Evolutionary conservation across 257 asterid genomes (phyloP), one percentile per base, ranked within the genome.

Genomic region (Nicotiana obtusifolia): DNA sequence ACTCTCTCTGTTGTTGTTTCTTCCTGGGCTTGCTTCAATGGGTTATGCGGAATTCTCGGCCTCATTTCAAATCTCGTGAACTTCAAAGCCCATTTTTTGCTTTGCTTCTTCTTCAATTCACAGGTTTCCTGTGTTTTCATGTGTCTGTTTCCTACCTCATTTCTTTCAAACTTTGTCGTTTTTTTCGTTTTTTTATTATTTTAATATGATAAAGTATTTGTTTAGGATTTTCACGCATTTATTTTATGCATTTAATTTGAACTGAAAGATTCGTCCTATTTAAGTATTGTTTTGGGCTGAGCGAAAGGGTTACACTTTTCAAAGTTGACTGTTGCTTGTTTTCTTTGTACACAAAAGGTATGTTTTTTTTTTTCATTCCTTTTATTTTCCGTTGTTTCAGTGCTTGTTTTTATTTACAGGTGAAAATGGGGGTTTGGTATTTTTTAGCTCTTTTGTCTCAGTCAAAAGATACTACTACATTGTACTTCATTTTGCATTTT

Each of bases 121-220:
- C 97, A 84, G 91, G 90, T 90, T 83, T 91, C 83, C 83, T 87
- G 91, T 86, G 90, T 87, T 86, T 87, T 80, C 81, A 64, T 81
- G 82, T 77, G 83, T 49, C 33, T 84, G 76, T 76, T 75, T 81
- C 53, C 76, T 54, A 57, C 66, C 78, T 62, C 67, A 81, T 76
- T 84, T 88, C 77, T 87, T 90, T 47, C 62, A 75, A 77, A 84
- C 76, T n/a, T 87, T 87, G 89, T 86, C 91, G 79, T 85, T 76
- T 87, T 86, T 80, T 56, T 24, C 71, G 60, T 86, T 89, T 89
- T 87, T 90, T 49, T 49, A 88, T 86, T 89, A 90, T 87, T 90
- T 49, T 49, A 88, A 84, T 78, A 80, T 83, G 81, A 67, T 61
- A 66, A 53, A 62, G 64, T 77, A 28, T 77, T 88, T 77, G 83